Evolutionary conservation across 352 stramenopile genomes (phyloP), one percentile per base, ranked within the genome.

Genomic region (Phytopythium delawarense): DNA sequence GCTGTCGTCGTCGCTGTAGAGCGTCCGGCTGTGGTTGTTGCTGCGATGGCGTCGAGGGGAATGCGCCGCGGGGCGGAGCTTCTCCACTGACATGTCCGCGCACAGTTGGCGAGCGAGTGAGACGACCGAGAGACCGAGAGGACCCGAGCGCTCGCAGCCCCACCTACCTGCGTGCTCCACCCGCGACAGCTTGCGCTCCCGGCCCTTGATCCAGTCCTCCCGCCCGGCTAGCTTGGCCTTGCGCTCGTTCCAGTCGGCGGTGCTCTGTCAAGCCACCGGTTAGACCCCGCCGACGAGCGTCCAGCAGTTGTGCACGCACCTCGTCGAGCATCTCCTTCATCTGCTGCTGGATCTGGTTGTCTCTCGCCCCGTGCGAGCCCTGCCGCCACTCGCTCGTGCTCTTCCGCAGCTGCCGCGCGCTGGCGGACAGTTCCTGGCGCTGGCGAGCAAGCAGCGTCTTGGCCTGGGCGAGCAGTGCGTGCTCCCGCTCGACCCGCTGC

Each of bases 311-410:
- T 34, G 44, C 21, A 30, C 39, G 57, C 48, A 83, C 74, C 63
- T 88, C 69, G 55, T 91, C 77, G 45, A 88, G 82, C 70, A 88
- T 88, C 4, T 66, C 65, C 55, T 84, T 84, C 67, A 88, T 82
- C 52, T 91, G 77, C 6, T 70, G 66, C 32, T 84, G 62, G 46
- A 87, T 76, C 23, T 71, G 70, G 57, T 70, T 69, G 23, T 65
- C 49, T 20, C 62, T 44, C 8, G 35, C 37, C 21, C 11, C 23
- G 20, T 57, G 54, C 61, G 67, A 75, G 58, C 81, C 72, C 20
- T 50, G 64, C 32, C 73, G 72, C 81, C 81, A 91, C 28, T 84
- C 69, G 9, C 45, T 65, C 61, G 84, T 84, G 44, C 82, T 81
- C 20, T 67, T 61, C 59, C 76, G 78, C 56, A 91, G 65, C 58